phyloP scores from a whole-genome alignment of 208 protist genomes.

The Wallacemonas sp. region DNA sequence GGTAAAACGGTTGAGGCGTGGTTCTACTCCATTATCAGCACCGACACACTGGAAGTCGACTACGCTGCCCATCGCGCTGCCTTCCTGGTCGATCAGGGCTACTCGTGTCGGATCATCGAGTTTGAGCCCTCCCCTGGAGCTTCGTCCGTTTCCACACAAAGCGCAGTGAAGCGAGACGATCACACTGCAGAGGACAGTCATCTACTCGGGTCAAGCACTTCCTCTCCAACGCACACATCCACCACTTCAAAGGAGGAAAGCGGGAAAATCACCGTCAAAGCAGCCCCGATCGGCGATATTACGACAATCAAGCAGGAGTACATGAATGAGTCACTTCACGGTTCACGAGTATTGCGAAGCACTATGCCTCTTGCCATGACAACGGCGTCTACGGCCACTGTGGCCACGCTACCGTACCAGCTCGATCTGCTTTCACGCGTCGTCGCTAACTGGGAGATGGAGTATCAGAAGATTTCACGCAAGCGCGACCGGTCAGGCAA shows the following conservation, averaged over 20 bases:
- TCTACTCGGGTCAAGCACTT: too few relatives aligned
- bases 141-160: not conserved
- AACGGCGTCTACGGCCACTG: not conserved
- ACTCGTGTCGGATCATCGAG: conserved; percentile 81
- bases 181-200: too few relatives aligned
- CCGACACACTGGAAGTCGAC: conserved; percentile 97
- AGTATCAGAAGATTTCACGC: conserved; percentile 46
- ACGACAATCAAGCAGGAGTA: conserved; percentile 78
- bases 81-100: conserved; percentile 97
- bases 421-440: conserved; percentile 72
- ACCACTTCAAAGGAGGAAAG: not conserved
- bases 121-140: conserved; percentile 38
- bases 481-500: conserved; percentile 16
- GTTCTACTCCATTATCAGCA: conserved; percentile 98
- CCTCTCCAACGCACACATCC: too few relatives aligned
- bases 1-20: conserved; percentile 95
- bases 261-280: not conserved
- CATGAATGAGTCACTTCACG: conserved; percentile 32
- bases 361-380: not conserved
- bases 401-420: conserved; percentile 53
- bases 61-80: conserved; percentile 97
- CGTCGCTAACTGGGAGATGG: conserved; percentile 82
- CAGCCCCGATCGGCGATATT: conserved; percentile 45
- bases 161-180: too few relatives aligned
- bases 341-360: conserved; percentile 14